Evolutionary conservation across 2,329 filamentous ascomycete genomes (phyloP).

Genomic region (Fusarium tjaetaba): DNA sequence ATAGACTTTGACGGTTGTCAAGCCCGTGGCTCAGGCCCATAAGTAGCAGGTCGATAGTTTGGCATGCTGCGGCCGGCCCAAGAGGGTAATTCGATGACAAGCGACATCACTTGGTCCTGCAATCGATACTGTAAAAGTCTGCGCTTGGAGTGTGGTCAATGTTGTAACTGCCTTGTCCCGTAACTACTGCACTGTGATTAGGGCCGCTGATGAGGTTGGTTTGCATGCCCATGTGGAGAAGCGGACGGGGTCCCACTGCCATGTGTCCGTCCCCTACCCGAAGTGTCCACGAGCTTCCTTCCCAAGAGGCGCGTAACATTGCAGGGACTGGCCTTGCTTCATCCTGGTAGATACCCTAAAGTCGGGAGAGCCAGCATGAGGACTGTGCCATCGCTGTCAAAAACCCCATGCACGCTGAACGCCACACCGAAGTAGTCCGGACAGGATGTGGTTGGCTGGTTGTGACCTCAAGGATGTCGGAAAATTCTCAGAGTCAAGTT

Average conservation of each 20-base stretch:
- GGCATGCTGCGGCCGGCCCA: conserved; percentile 27
- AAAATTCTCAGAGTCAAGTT: conserved; percentile 12
- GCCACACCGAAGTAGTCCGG: conserved; percentile 18
- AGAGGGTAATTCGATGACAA: conserved; percentile 21
- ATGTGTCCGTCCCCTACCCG: conserved; percentile 39
- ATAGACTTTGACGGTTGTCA: conserved; percentile 19
- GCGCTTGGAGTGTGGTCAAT: conserved; percentile 11
- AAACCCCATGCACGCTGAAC: conserved; percentile 1
- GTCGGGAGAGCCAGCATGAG: conserved; percentile 13
- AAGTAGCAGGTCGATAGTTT: conserved; percentile 22
- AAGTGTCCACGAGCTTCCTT: conserved; percentile 33
- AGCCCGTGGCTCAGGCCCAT: conserved; percentile 22
- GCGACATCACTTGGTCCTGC: conserved; percentile 13
- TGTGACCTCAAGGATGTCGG: conserved; percentile 10
- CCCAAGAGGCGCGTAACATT: conserved; percentile 25
- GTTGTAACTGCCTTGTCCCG: neutral
- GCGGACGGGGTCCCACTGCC: conserved; percentile 38
- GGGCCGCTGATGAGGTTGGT: conserved; percentile 33
- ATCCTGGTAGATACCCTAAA: conserved; percentile 9
- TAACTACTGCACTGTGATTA: conserved; percentile 1
- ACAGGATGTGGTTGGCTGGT: neutral
- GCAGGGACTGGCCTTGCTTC: conserved; percentile 28
- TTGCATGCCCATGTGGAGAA: conserved; percentile 35
- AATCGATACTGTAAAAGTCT: neutral
- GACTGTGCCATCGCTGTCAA: conserved; percentile 27